These are phyloP conservation scores for Suillus brevipes DNA, from an alignment of 768 basidiomycete genomes.

Conservation along the genomic window DNA sequence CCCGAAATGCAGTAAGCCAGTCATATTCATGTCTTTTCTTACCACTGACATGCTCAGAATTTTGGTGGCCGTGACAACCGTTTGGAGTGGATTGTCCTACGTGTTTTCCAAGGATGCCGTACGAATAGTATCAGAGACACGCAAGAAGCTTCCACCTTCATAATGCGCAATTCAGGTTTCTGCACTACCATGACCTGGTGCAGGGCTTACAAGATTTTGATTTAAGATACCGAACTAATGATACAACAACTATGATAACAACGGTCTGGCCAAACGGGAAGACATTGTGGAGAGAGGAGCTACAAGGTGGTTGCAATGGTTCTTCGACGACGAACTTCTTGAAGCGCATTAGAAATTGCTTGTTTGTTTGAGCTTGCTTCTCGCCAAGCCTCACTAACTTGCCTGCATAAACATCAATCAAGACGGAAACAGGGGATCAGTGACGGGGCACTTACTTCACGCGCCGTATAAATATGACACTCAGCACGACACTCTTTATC, in stretches of 20 bases:
- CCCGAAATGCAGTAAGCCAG: slow-evolving; percentile 71
- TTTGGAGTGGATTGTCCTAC: slow-evolving; percentile 89
- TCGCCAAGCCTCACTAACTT: slow-evolving; percentile 62
- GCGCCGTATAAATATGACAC: slow-evolving; percentile 65
- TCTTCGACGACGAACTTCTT: slow-evolving; percentile 65
- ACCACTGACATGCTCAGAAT: slow-evolving; percentile 47
- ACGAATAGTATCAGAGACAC: slow-evolving; percentile 49
- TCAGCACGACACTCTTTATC: slow-evolving; percentile 56
- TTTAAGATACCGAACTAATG: slow-evolving; percentile 15
- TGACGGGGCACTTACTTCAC: slow-evolving; percentile 48
- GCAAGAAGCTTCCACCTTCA: slow-evolving; percentile 31
- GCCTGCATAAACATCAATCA: slow-evolving; percentile 38
- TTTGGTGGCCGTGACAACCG: slow-evolving; percentile 85
- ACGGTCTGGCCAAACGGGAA: not conserved
- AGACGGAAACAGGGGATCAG: not conserved
- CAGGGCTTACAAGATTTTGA: slow-evolving; percentile 1
- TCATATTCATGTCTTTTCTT: slow-evolving; percentile 1
- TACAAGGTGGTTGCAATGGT: slow-evolving; percentile 21
- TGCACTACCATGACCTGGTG: not conserved
- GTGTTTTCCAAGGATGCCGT: slow-evolving; percentile 75
- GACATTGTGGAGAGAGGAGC: slow-evolving; percentile 4
- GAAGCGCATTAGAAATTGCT: slow-evolving; percentile 62
- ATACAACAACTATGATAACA: slow-evolving; percentile 18
- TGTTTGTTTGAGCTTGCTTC: slow-evolving; percentile 60
- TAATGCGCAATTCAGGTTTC: not conserved